These are phyloP conservation scores for Ganoderma lingzhi DNA, from an alignment of 1,284 basidiomycete species.

Conservation along the genomic window DNA sequence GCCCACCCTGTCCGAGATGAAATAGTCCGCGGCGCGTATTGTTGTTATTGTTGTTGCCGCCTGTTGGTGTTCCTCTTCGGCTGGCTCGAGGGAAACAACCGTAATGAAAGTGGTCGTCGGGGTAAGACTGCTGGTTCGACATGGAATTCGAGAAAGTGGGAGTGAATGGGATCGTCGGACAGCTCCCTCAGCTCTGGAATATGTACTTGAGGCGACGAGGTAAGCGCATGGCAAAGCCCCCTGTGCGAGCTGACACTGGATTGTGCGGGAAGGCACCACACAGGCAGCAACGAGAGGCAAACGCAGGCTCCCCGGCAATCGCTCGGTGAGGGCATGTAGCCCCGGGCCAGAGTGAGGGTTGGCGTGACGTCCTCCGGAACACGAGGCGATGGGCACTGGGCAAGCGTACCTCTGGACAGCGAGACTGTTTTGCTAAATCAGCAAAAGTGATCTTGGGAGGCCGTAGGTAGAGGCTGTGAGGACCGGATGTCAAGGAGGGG, in stretches of 20 bases:
- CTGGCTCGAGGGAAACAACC: slow-evolving; percentile 43
- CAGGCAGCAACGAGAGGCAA: slow-evolving; percentile 19
- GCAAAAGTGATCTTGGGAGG: slow-evolving; percentile 14
- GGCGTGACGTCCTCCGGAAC: slow-evolving; percentile 26
- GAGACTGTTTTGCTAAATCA: slow-evolving; percentile 26
- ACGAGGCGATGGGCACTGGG: slow-evolving; percentile 35
- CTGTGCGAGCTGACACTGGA: slow-evolving; percentile 25
- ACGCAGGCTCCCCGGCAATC: slow-evolving; percentile 24
- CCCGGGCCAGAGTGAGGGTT: slow-evolving; percentile 18
- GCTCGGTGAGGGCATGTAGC: slow-evolving; percentile 27
- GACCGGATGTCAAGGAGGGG: slow-evolving; percentile 26
- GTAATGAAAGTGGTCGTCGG: slow-evolving; percentile 45
- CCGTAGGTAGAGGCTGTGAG: slow-evolving; percentile 27
- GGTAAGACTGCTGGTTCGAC: slow-evolving; percentile 40
- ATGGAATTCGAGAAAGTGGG: slow-evolving; percentile 42
- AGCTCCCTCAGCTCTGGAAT: slow-evolving; percentile 42
- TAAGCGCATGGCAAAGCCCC: slow-evolving; percentile 24
- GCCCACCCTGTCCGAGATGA: slow-evolving; percentile 79
- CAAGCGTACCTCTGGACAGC: slow-evolving; percentile 26
- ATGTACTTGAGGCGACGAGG: slow-evolving; percentile 35
- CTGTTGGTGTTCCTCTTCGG: slow-evolving; percentile 40
- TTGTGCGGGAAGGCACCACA: slow-evolving; percentile 26
- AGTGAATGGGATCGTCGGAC: slow-evolving; percentile 43
- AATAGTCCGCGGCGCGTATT: slow-evolving; percentile 56
- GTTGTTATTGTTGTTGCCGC: slow-evolving; percentile 38